These are phyloP conservation scores for Hypoxylon fragiforme DNA, from an alignment of 495 filamentous ascomycete species.

Conservation along the genomic window DNA sequence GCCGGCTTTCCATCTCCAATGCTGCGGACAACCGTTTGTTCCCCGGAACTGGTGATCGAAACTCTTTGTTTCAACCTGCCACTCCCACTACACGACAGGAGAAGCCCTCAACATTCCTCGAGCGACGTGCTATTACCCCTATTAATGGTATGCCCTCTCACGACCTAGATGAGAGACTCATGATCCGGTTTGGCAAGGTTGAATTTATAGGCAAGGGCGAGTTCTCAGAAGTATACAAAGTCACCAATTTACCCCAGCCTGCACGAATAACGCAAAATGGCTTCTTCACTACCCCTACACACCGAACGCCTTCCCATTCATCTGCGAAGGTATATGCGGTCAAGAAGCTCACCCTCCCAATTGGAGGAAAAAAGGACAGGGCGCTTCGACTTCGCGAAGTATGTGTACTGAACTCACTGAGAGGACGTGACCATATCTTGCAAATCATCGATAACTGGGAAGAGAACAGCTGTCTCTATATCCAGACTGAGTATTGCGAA, in stretches of 20 bases:
- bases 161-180: constrained; percentile 71
- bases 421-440: constrained; percentile 78
- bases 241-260: constrained; percentile 50
- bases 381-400: constrained; percentile 81
- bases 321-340: constrained; percentile 75
- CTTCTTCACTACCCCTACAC: constrained; percentile 38
- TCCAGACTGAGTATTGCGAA: constrained; percentile 95
- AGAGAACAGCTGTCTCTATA: constrained; percentile 76
- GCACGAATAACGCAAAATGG: constrained; percentile 20
- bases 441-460: constrained; percentile 86
- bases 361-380: constrained; percentile 72
- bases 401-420: constrained; percentile 68
- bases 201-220: constrained; percentile 82
- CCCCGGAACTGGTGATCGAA: constrained; percentile 33
- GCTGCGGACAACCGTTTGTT: constrained; percentile 43
- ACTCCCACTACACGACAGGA: constrained; percentile 77
- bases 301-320: constrained; percentile 45
- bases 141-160: constrained; percentile 39
- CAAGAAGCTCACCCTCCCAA: constrained; percentile 86
- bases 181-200: constrained; percentile 72
- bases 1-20: constrained; percentile 73
- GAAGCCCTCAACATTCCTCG: constrained; percentile 16
- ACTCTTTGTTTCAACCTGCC: constrained; percentile 63
- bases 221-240: constrained; percentile 89
- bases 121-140: constrained; percentile 46